These are phyloP conservation scores for Microsporum canis DNA, from an alignment of 2,329 filamentous ascomycete species.

Conservation along the genomic window DNA sequence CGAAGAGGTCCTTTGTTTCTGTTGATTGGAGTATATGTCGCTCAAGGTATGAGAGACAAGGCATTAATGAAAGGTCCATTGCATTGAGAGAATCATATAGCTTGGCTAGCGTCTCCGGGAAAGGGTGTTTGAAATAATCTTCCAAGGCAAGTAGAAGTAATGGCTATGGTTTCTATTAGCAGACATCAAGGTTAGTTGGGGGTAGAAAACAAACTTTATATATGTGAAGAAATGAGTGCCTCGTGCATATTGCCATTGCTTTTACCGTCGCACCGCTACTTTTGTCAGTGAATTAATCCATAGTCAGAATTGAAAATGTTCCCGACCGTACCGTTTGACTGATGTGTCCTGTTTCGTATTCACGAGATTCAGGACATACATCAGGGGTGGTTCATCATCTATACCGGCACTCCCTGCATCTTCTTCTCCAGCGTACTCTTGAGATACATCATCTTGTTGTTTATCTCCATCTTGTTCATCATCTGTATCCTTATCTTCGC, in stretches of 20 bases:
- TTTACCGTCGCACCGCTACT: conserved; percentile 82
- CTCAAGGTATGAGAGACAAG: conserved; percentile 71
- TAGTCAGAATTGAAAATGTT: neutral
- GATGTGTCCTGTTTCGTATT: conserved; percentile 96
- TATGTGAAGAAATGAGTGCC: conserved; percentile 95
- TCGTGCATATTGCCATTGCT: conserved; percentile 96
- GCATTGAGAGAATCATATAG: conserved; percentile 88
- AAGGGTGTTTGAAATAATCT: conserved; percentile 90
- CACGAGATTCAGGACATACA: conserved; percentile 94
- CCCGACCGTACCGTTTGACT: conserved; percentile 53
- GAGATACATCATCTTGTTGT: conserved; percentile 36
- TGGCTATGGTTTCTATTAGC: conserved; percentile 45
- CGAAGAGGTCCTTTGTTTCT: conserved; percentile 90
- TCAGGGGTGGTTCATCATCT: conserved; percentile 75
- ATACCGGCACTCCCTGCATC: conserved; percentile 53
- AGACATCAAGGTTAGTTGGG: neutral
- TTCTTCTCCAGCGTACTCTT: conserved; percentile 31
- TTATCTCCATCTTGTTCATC: conserved; percentile 21
- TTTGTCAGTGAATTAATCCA: conserved; percentile 12
- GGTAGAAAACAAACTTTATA: conserved; percentile 59
- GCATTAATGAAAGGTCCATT: conserved; percentile 94
- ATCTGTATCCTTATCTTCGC: conserved; percentile 41
- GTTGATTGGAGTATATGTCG: conserved; percentile 75
- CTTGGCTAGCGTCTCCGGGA: conserved; percentile 73
- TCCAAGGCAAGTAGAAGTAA: conserved; percentile 81